Percentiles rank a stretch among this genome's conserved stretches.
Conservation (phyloP, 306 rosid genomes). For the Citrullus mucosospermus region DNA sequence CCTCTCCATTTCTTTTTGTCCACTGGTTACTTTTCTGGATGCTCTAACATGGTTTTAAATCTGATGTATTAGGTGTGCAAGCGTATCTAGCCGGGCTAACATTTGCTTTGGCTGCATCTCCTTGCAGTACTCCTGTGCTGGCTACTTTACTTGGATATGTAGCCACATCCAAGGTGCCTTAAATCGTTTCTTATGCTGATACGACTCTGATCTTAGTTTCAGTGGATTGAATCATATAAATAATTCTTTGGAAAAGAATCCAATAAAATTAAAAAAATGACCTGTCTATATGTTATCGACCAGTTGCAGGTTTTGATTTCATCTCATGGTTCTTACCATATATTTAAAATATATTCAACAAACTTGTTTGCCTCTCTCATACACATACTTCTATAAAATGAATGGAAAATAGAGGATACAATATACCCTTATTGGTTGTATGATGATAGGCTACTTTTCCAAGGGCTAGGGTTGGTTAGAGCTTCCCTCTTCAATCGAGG, state of each 20-base stretch:
- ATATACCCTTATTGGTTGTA: too few relatives aligned
- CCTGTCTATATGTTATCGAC: not conserved
- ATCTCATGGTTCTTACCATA: not conserved
- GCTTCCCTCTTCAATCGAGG: not conserved
- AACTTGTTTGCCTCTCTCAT: not conserved
- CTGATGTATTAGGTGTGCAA: conserved; percentile 56
- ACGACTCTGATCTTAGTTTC: not conserved
- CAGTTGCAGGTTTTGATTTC: not conserved
- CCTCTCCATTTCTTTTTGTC: not conserved
- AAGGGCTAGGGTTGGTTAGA: too few relatives aligned
- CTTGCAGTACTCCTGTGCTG: conserved; percentile 89
- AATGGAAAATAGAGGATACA: not conserved
- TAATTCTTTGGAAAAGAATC: too few relatives aligned
- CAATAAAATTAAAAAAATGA: not conserved
- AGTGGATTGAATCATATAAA: not conserved
- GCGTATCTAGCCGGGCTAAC: conserved; percentile 96
- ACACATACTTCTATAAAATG: not conserved
- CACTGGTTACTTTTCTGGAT: not conserved
- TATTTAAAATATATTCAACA: not conserved
- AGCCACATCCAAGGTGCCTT: conserved; percentile 82
- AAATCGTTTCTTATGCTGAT: not conserved
- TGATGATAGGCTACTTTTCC: too few relatives aligned
- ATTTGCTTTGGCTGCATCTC: conserved; percentile 95
- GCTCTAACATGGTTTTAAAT: conserved; percentile 11
- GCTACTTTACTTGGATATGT: conserved; percentile 82